Base-by-base conservation (phyloP, 441 rosid genomes). In the Adansonia gregorii region DNA sequence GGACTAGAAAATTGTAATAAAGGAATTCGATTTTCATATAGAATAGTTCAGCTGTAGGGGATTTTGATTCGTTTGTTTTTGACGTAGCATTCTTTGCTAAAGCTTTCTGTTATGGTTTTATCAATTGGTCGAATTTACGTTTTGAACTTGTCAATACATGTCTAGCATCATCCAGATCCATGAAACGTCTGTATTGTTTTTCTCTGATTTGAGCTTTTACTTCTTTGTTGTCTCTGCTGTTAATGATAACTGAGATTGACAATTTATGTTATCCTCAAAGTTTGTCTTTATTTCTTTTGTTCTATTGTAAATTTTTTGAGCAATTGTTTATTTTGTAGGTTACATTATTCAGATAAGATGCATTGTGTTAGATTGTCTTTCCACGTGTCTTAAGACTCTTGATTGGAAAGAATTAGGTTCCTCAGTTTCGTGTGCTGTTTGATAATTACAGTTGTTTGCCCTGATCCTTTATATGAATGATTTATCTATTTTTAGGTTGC, bases 401-500 rank as follows among this genome's bases (percentile, higher is more conserved):
- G 3, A 6, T 48, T 24, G 6, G 58, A 48, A 69, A 69, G 12
- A 49, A 24, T 51, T 51, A 1, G 15, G 24, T 7, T 22, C 12
- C 17, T 68, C 10, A 2, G 39, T 31, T 31, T 31, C 4, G 39
- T 31, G 39, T 31, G 3, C 4, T 31, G 4, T 31, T 31, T 31
- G 41, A 24, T 24, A 22, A 61, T 61, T 24, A 9, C 14, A 7
- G 12, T 41, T 41, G 45, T 41, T 41, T 41, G 45, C 45, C 8
- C 45, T 41, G 45, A 41, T 6, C 45, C 8, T 41, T 4, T 0
- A 41, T 41, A 41, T 6, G 45, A 41, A 41, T 64, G 10, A 6
- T 7, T n/a, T 61, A 6, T 60, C 19, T 45, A 6, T 0, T 11
- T 64, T 70, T 31, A 93, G 95, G 88, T 92, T 45, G 78, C 56